Evolutionary conservation across 805 yeast species (phyloP).

Genomic region (Hanseniaspora hatyaiensis): DNA sequence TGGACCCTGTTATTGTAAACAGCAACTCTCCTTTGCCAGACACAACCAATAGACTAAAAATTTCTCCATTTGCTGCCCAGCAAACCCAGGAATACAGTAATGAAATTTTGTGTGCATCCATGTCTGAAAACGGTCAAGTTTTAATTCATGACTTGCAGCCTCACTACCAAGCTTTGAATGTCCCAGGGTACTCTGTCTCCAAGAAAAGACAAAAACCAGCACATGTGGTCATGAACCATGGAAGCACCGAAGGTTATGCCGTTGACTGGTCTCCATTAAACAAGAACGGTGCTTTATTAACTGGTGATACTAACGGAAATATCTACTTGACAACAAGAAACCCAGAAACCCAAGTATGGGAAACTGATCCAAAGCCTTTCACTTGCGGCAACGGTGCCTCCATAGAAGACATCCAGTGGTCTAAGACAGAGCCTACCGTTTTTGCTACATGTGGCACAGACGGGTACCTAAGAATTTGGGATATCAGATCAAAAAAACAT

Average conservation of each 20-base stretch:
- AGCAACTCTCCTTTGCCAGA: constrained; percentile 64
- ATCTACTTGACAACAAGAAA: constrained; percentile 69
- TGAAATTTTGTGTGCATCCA: constrained; percentile 75
- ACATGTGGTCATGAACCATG: constrained; percentile 74
- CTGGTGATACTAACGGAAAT: constrained; percentile 84
- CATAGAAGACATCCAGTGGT: constrained; percentile 97
- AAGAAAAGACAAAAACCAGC: constrained; percentile 67
- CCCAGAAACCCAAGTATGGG: constrained; percentile 51
- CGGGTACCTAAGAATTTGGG: constrained; percentile 91
- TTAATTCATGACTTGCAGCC: constrained; percentile 69
- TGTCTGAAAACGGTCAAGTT: constrained; percentile 85
- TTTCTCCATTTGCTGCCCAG: constrained; percentile 55
- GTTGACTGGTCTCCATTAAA: constrained; percentile 90
- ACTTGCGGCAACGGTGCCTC: constrained; percentile 50
- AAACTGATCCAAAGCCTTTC: constrained; percentile 74
- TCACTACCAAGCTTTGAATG: constrained; percentile 71
- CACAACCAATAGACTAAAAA: constrained; percentile 82
- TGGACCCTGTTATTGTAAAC: constrained; percentile 79
- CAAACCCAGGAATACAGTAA: constrained; percentile 33
- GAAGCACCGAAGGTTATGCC: constrained; percentile 95
- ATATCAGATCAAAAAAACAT: constrained; percentile 83
- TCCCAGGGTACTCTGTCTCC: constrained; percentile 75
- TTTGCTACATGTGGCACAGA: constrained; percentile 93
- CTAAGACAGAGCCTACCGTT: constrained; percentile 80
- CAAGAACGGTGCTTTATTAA: constrained; percentile 64